Conservation (phyloP, 805 yeast species). For the Jamesozyma piceae region DNA sequence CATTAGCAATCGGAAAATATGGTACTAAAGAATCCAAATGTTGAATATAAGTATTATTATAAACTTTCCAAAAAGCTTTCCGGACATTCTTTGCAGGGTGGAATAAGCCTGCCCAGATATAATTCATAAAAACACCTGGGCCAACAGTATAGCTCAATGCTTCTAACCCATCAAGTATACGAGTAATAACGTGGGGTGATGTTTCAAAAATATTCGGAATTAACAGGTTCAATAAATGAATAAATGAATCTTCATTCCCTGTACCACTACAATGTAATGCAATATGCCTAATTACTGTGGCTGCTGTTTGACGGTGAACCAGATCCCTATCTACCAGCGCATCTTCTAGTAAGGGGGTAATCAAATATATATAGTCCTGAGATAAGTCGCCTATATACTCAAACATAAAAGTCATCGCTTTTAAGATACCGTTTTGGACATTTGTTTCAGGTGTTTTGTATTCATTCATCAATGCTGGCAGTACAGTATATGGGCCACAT, state of each 20-base stretch:
- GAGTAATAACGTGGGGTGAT: conserved; percentile 84
- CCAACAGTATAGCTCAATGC: conserved; percentile 68
- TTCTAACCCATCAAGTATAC: conserved; percentile 74
- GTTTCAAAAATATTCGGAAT: conserved; percentile 89
- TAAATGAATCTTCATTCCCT: conserved; percentile 72
- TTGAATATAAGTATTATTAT: conserved; percentile 67
- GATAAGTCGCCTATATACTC: conserved; percentile 82
- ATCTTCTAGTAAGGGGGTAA: conserved; percentile 73
- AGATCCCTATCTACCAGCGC: conserved; percentile 84
- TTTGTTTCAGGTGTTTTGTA: conserved; percentile 85
- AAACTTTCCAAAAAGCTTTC: conserved; percentile 74
- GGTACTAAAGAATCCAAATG: conserved; percentile 72
- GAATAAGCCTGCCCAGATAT: conserved; percentile 79
- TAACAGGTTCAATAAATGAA: conserved; percentile 71
- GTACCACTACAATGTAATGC: conserved; percentile 69
- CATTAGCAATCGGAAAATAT: conserved; percentile 56
- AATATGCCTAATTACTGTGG: conserved; percentile 74
- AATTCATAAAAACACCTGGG: conserved; percentile 61
- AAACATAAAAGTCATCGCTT: conserved; percentile 82
- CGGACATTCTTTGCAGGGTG: conserved; percentile 90
- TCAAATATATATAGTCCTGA: conserved; percentile 70
- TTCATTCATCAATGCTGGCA: conserved; percentile 94
- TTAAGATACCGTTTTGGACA: conserved; percentile 91
- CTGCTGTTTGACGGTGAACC: conserved; percentile 93
- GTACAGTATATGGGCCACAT: conserved; percentile 84